Evolutionary conservation across 2,329 filamentous ascomycete genomes (phyloP).

Genomic region (Penicillium sp.): DNA sequence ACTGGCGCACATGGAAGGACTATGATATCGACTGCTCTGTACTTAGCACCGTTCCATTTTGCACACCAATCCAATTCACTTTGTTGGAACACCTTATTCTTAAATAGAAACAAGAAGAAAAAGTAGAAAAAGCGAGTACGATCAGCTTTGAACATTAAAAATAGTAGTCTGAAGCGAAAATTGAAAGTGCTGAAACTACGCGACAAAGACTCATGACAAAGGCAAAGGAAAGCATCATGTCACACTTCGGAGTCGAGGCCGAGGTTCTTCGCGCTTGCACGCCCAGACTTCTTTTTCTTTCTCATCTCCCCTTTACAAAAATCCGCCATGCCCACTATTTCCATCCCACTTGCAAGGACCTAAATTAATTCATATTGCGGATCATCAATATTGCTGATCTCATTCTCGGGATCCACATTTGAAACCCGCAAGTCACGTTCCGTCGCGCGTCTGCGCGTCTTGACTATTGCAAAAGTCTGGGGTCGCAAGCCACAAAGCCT

Average conservation of each 20-base stretch:
- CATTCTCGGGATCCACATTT: constrained; percentile 13
- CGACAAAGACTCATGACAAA: background rate
- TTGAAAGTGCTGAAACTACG: background rate
- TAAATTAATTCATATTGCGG: background rate
- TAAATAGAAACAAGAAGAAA: background rate
- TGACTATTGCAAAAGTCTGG: constrained; percentile 8
- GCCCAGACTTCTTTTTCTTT: background rate
- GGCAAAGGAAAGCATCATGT: background rate
- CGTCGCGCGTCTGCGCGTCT: constrained; percentile 29
- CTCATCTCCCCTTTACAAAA: background rate
- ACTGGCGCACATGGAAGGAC: constrained; percentile 9
- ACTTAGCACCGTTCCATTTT: constrained; percentile 5
- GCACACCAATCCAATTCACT: background rate
- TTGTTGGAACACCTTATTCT: background rate
- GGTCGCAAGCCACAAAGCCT: constrained; percentile 2
- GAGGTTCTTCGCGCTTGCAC: background rate
- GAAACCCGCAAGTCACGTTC: constrained; percentile 20
- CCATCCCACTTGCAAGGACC: background rate
- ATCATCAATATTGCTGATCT: background rate
- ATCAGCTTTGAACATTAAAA: background rate
- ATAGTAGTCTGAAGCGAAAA: background rate
- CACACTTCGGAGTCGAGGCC: background rate
- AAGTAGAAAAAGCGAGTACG: too few species aligned
- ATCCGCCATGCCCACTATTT: background rate
- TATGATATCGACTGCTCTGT: constrained; percentile 11